Percentiles rank a stretch among this genome's conserved stretches.
These are phyloP conservation scores for Aspergillus ochraceus DNA, from an alignment of 2,329 filamentous ascomycete genomes.

Conservation along the genomic window DNA sequence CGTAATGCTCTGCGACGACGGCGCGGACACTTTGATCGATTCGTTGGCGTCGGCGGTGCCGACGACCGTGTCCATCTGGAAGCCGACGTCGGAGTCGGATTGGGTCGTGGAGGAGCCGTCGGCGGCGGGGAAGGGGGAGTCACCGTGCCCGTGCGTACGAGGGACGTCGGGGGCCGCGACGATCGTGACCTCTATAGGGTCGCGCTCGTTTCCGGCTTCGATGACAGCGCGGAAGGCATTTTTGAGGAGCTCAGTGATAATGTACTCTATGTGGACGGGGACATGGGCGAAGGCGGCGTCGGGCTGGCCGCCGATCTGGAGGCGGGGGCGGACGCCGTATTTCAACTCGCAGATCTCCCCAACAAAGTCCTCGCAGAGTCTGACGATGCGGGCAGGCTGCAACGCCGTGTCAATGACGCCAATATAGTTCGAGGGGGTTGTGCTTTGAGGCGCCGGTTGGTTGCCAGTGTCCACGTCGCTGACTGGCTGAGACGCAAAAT, in stretches of 20 bases:
- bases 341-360: conserved; percentile 96
- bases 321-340: conserved; percentile 80
- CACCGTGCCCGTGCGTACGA: conserved; percentile 42
- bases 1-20: conserved; percentile 75
- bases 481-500: conserved; percentile 72
- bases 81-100: conserved; percentile 31
- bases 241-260: conserved; percentile 92
- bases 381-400: conserved; percentile 76
- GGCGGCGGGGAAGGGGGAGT: conserved; percentile 23
- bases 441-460: conserved; percentile 22
- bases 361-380: conserved; percentile 84
- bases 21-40: conserved; percentile 31
- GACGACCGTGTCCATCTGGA: conserved; percentile 29
- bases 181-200: conserved; percentile 90
- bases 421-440: conserved; percentile 65
- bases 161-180: conserved; percentile 64
- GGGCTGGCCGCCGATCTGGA: conserved; percentile 80
- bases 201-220: conserved; percentile 73
- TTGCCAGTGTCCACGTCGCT: conserved; percentile 45
- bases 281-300: conserved; percentile 90
- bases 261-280: conserved; percentile 95
- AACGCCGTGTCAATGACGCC: conserved; percentile 93
- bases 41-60: conserved; percentile 33
- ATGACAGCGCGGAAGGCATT: conserved; percentile 94
- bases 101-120: conserved; percentile 3